Evolutionary conservation across 2,329 filamentous ascomycete genomes (phyloP), one percentile per base, ranked within the genome.

Genomic region (Hypoxylon sp.): DNA sequence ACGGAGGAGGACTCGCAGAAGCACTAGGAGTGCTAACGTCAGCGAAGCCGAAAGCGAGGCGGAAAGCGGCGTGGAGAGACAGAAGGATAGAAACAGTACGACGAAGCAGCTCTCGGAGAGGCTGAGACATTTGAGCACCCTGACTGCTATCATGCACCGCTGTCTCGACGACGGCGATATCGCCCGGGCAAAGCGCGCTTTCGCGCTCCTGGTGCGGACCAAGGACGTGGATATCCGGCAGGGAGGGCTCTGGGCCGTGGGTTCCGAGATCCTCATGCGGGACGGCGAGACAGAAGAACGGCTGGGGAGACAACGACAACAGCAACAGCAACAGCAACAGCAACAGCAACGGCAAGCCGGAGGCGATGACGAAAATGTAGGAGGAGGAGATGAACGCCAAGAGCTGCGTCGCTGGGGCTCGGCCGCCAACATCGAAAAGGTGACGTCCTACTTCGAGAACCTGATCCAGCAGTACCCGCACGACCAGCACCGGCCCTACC

Each of bases 201-300:
- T 93, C 84, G 90, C 89, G 0, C 80, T 97, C 70, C 84, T 97
- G 32, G 77, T 94, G 50, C 87, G 86, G 85, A 79, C 80, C 4
- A 67, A 72, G 53, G 81, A 90, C 5, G 83, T 94, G 19, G 93
- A 97, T 76, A 78, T 95, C 51, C 87, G 93, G 41, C 83, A 83
- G 19, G 85, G 90, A 74, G 86, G 88, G 36, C 86, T 91, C 70
- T 98, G 94, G 95, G 90, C 90, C 13, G 86, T 97, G 48, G 94
- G 93, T 0, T 93, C 93, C 1, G 94, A 97, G 80, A 87, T 98
- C 19, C 80, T 97, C 61, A 89, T 97, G 80, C 87, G 91, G 14
- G 81, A 84, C 28, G 84, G 83, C 5, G 82, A 85, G 65, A 75
- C 80, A 75, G 71, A 72, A 68, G 60, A 68, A 78, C 45, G 62